Percentiles rank a stretch among this genome's conserved stretches.
Evolutionary conservation across 1,284 basidiomycete genomes (phyloP).

Genomic region (Rhodotorula sp.): DNA sequence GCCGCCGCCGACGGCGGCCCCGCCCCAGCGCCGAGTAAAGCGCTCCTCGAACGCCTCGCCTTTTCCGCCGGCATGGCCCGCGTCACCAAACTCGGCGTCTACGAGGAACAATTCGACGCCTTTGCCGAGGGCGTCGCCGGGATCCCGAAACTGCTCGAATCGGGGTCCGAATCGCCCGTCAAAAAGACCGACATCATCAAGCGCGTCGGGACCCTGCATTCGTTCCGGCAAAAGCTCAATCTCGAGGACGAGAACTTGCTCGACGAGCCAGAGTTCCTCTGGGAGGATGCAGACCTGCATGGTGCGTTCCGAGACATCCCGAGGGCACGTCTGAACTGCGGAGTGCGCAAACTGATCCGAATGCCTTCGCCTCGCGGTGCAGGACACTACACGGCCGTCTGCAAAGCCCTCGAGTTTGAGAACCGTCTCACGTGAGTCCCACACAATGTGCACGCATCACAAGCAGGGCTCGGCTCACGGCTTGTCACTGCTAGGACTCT

Average conservation of each 20-base stretch:
- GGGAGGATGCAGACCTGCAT: constrained; percentile 37
- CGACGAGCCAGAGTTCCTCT: constrained; percentile 43
- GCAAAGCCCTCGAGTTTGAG: constrained; percentile 38
- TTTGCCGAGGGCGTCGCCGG: constrained; percentile 38
- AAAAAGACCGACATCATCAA: constrained; percentile 45
- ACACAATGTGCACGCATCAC: not conserved
- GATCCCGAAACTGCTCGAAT: constrained; percentile 40
- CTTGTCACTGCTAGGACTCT: constrained; percentile 24
- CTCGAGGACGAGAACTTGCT: constrained; percentile 44
- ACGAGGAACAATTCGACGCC: constrained; percentile 43
- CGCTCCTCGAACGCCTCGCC: constrained; percentile 42
- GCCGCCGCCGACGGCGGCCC: not conserved
- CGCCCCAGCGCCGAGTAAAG: constrained; percentile 28
- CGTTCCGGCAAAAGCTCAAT: constrained; percentile 44
- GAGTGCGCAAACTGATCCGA: not conserved
- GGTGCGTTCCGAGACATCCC: not conserved
- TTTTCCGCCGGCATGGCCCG: constrained; percentile 42
- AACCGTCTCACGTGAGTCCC: constrained; percentile 23
- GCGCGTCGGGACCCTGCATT: constrained; percentile 42
- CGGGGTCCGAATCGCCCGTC: constrained; percentile 40
- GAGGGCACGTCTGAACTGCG: too few species aligned
- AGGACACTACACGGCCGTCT: constrained; percentile 30
- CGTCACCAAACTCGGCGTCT: constrained; percentile 44
- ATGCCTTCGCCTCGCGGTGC: not conserved
- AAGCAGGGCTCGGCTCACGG: not conserved